Evolutionary conservation across 139 green algal species (phyloP).

Genomic region (Mychonastes homosphaera): DNA sequence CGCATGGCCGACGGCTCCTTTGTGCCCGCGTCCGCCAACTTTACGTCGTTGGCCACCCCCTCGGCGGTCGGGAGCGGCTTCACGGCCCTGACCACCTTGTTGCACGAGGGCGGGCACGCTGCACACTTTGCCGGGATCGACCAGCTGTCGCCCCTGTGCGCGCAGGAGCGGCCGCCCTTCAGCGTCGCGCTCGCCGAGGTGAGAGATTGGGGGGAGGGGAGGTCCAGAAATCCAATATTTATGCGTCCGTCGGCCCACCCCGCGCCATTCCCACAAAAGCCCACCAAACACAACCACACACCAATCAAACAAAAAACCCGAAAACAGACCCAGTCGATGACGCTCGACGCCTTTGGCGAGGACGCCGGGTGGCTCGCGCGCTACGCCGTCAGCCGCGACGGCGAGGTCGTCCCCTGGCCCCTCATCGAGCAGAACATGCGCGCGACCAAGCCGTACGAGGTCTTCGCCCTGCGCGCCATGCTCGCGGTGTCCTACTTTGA

Average conservation of each 20-base stretch:
- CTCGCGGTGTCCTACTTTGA: constrained; percentile 74
- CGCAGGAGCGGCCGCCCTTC: constrained; percentile 46
- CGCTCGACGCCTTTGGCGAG: constrained; percentile 50
- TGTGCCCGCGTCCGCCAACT: constrained; percentile 52
- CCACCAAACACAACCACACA: too few relatives aligned
- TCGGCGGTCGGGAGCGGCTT: constrained; percentile 46
- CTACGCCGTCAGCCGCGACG: constrained; percentile 38
- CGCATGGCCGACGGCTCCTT: constrained; percentile 44
- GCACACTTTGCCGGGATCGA: constrained; percentile 62
- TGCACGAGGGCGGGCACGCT: constrained; percentile 63
- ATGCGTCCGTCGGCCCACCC: too few relatives aligned
- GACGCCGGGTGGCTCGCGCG: constrained; percentile 63
- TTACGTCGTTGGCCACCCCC: constrained; percentile 67
- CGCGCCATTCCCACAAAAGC: too few relatives aligned
- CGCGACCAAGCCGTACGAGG: constrained; percentile 55
- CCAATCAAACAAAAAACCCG: not conserved
- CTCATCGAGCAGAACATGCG: constrained; percentile 51
- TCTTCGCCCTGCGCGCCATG: constrained; percentile 51
- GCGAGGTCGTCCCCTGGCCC: constrained; percentile 46
- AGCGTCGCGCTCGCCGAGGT: too few relatives aligned
- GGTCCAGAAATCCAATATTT: too few relatives aligned
- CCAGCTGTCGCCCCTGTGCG: constrained; percentile 63
- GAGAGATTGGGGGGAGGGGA: too few relatives aligned
- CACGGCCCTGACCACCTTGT: constrained; percentile 66
- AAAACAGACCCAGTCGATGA: constrained; percentile 45